phyloP scores from a whole-genome alignment of 2,329 filamentous ascomycete species.

The Fusarium hainanense region DNA sequence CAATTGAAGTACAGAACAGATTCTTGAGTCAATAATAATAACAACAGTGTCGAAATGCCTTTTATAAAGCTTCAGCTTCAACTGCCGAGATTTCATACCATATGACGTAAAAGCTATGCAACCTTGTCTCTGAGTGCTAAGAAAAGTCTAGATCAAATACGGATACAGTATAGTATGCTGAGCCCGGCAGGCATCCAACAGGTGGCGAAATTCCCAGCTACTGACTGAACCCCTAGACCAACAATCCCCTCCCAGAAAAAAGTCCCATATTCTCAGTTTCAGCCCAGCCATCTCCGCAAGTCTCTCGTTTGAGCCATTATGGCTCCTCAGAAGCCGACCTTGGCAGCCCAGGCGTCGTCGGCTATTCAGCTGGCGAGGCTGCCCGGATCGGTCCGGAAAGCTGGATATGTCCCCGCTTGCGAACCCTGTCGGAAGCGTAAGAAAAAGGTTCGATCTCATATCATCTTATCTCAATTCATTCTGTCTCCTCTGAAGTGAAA shows the following conservation, averaged over 20 bases:
- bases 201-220: no score
- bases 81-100: no score
- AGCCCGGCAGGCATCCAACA: no score
- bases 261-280: neutral
- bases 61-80: no score
- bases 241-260: neutral
- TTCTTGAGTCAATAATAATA: no score
- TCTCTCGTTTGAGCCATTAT: neutral
- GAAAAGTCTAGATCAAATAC: no score
- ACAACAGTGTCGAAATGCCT: no score
- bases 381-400: neutral
- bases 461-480: no score
- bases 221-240: neutral
- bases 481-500: neutral
- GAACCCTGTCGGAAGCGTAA: conserved; percentile 3
- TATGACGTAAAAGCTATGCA: no score
- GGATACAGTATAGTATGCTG: no score
- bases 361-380: neutral
- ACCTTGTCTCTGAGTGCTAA: no score
- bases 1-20: no score
- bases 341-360: neutral
- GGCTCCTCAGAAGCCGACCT: neutral
- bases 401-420: neutral
- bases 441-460: neutral
- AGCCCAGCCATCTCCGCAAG: neutral